These are phyloP conservation scores for Kalmusia sp. DNA, from an alignment of 2,329 filamentous ascomycete genomes.

Conservation along the genomic window DNA sequence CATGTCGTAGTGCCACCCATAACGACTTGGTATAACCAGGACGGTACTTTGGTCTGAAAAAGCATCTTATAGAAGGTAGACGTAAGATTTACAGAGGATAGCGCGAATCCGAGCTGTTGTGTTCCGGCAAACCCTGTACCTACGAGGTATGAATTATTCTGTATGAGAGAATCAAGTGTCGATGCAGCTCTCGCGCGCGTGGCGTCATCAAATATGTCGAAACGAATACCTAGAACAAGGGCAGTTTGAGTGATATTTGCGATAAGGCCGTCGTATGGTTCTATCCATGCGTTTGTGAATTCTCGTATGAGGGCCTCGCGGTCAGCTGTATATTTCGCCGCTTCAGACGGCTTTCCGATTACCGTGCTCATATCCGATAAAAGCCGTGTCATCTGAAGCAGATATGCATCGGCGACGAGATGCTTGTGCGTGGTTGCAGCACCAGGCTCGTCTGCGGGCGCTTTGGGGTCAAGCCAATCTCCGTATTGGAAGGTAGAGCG, in stretches of 20 bases:
- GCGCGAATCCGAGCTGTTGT: constrained; percentile 24
- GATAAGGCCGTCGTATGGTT: constrained; percentile 18
- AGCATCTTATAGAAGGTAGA: constrained; percentile 55
- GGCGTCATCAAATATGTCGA: constrained; percentile 12
- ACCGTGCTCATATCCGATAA: constrained; percentile 35
- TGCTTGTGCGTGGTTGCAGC: constrained; percentile 40
- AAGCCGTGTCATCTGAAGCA: constrained; percentile 43
- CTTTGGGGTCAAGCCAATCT: constrained; percentile 52
- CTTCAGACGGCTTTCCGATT: constrained; percentile 28
- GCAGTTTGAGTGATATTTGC: constrained; percentile 27
- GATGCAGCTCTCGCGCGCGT: constrained; percentile 10
- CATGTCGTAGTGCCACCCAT: constrained; percentile 58
- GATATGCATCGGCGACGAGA: constrained; percentile 50
- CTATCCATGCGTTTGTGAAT: constrained; percentile 33
- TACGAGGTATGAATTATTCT: constrained; percentile 23
- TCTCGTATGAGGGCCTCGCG: constrained; percentile 22
- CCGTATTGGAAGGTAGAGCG: constrained; percentile 44
- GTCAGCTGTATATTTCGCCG: constrained; percentile 26
- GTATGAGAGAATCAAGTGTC: constrained; percentile 20
- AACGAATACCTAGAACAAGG: constrained; percentile 26
- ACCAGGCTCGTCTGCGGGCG: constrained; percentile 44
- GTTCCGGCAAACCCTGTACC: constrained; percentile 29
- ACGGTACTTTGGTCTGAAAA: constrained; percentile 53
- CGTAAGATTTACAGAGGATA: constrained; percentile 22
- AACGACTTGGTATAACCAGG: constrained; percentile 58